A percentile compares a stretch with the other conserved stretches of the same genome.
phyloP scores from a whole-genome alignment of 257 asterid species.

The Petunia secreta region DNA sequence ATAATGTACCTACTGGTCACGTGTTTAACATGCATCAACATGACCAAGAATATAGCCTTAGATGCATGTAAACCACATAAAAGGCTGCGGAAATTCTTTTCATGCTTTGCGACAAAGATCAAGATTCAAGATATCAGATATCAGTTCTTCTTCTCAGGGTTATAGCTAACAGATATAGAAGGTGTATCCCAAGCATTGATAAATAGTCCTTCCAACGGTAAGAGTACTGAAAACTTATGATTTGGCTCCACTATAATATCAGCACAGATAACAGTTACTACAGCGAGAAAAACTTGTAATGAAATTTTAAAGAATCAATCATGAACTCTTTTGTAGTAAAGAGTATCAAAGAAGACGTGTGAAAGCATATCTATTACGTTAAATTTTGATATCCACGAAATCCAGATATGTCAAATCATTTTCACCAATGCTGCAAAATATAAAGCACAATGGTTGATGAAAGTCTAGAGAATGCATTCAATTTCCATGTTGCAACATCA shows the following conservation, averaged over 20 bases:
- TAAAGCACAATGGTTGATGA: slow-evolving; percentile 17
- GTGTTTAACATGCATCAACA: slow-evolving; percentile 1
- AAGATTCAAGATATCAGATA: not conserved
- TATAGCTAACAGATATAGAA: not conserved
- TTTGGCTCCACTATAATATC: not conserved
- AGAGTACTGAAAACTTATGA: not conserved
- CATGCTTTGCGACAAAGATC: not conserved
- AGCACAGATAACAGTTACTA: not conserved
- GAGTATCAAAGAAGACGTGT: not conserved
- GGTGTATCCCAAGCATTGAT: not conserved
- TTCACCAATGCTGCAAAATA: not conserved
- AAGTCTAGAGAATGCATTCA: not conserved
- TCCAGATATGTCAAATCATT: not conserved
- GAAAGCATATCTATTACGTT: not conserved
- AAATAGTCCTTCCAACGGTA: not conserved
- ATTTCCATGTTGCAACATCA: not conserved
- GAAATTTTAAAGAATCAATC: slow-evolving; percentile 9
- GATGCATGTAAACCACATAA: slow-evolving; percentile 10
- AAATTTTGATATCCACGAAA: not conserved
- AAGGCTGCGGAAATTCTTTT: not conserved
- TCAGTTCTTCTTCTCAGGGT: not conserved
- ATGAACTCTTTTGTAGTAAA: not conserved
- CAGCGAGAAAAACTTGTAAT: not conserved
- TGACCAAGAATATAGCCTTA: not conserved
- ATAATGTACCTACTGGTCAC: not conserved